Evolutionary conservation across 345 rosid genomes (phyloP).

Genomic region (Gossypium anomalum): DNA sequence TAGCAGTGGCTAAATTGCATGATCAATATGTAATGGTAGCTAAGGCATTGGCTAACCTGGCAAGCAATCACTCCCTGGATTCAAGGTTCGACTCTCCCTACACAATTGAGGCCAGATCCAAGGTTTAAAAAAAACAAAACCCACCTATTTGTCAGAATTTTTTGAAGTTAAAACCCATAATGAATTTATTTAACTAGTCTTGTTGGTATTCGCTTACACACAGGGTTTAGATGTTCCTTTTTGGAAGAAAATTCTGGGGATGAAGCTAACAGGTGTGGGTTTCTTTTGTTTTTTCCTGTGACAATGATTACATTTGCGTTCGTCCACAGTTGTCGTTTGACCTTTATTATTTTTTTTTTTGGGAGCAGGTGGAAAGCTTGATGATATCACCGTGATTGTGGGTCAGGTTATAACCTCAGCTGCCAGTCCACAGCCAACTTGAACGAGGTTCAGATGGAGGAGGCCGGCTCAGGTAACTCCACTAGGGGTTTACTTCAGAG

Average conservation of each 20-base stretch:
- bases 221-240: conserved; percentile 79
- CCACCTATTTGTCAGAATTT: not conserved
- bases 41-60: conserved; percentile 75
- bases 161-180: not conserved
- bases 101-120: conserved; percentile 67
- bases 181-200: not conserved
- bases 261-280: conserved; percentile 61
- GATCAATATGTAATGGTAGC: conserved; percentile 43
- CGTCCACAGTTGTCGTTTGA: conserved; percentile 7
- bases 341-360: not conserved
- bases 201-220: not conserved
- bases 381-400: conserved; percentile 27
- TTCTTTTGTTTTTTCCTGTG: not conserved
- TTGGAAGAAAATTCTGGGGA: conserved; percentile 84
- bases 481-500: not conserved
- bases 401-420: not conserved
- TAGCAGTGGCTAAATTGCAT: conserved; percentile 1
- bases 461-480: not conserved
- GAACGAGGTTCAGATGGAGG: not conserved
- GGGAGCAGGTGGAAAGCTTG: conserved; percentile 82
- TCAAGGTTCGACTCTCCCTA: conserved; percentile 76
- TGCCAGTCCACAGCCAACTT: not conserved
- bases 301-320: not conserved
- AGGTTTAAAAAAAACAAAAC: conserved; percentile 33
- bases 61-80: conserved; percentile 60